These are phyloP conservation scores for Mycosarcoma mackinlayi DNA, from an alignment of 1,284 basidiomycete species.

Conservation along the genomic window DNA sequence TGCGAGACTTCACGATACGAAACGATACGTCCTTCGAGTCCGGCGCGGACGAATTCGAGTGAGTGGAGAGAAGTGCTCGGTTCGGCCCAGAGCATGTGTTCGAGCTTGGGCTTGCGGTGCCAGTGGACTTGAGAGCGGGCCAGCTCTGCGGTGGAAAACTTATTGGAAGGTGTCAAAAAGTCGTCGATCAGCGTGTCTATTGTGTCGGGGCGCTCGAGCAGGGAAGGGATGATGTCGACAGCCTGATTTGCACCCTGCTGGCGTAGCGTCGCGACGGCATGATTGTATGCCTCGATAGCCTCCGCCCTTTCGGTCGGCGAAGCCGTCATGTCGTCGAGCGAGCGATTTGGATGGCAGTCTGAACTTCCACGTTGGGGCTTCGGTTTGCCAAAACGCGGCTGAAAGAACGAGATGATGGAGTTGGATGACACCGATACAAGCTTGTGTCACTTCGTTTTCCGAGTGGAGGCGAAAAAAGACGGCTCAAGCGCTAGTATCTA, in stretches of 20 bases:
- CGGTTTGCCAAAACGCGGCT: neutral
- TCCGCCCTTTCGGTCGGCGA: slow-evolving; percentile 1
- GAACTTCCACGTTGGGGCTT: neutral
- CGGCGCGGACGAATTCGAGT: slow-evolving; percentile 64
- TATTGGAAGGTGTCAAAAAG: slow-evolving; percentile 28
- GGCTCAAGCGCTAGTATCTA: neutral
- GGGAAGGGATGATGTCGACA: neutral
- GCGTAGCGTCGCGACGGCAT: slow-evolving; percentile 25
- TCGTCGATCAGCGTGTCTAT: slow-evolving; percentile 26
- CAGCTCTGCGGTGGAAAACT: slow-evolving; percentile 25
- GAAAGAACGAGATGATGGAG: neutral
- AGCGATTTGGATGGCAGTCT: neutral
- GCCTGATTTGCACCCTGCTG: neutral
- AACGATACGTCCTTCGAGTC: slow-evolving; percentile 60
- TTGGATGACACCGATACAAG: slow-evolving; percentile 4
- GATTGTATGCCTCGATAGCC: slow-evolving; percentile 30
- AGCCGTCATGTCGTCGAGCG: slow-evolving; percentile 17
- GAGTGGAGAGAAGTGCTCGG: slow-evolving; percentile 51
- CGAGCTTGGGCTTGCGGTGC: slow-evolving; percentile 42
- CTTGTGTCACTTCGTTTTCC: slow-evolving; percentile 6
- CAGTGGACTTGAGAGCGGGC: slow-evolving; percentile 43
- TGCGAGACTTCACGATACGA: slow-evolving; percentile 55
- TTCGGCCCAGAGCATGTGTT: slow-evolving; percentile 55
- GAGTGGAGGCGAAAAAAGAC: slow-evolving; percentile 7
- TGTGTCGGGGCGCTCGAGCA: slow-evolving; percentile 7